Percentiles rank a stretch among this genome's conserved stretches.
Conservation (phyloP, 2,329 filamentous ascomycete species). For the Bipolaris cookei region DNA sequence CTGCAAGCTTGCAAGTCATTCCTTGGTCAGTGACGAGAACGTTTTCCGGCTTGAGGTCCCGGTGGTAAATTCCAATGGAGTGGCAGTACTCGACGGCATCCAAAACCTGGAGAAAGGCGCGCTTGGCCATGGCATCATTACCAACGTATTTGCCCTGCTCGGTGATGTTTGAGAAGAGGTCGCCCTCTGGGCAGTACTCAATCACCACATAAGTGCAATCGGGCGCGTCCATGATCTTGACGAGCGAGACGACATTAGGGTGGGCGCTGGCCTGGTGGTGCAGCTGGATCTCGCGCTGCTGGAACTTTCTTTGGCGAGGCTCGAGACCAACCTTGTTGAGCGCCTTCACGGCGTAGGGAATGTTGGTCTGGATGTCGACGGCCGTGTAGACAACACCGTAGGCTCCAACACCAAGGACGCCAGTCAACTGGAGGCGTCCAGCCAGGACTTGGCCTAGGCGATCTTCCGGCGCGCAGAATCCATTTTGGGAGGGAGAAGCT, state of each 20-base stretch:
- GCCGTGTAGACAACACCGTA: constrained; percentile 97
- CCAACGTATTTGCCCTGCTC: constrained; percentile 91
- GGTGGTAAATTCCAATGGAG: constrained; percentile 89
- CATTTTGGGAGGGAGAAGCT: constrained; percentile 55
- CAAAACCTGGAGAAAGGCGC: constrained; percentile 91
- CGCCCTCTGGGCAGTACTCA: constrained; percentile 96
- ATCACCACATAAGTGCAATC: constrained; percentile 97
- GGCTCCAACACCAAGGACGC: constrained; percentile 88
- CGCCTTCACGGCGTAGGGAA: constrained; percentile 93
- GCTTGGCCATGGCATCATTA: constrained; percentile 86
- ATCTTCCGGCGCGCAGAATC: constrained; percentile 70
- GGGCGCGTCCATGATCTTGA: constrained; percentile 87
- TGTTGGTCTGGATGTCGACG: constrained; percentile 79
- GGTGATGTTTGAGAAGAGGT: constrained; percentile 97
- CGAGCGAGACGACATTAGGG: constrained; percentile 89
- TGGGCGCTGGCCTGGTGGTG: constrained; percentile 90
- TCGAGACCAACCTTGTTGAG: constrained; percentile 94
- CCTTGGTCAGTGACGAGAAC: constrained; percentile 89
- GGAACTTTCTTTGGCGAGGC: constrained; percentile 83
- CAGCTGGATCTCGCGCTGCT: constrained; percentile 88
- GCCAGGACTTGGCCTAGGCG: constrained; percentile 84
- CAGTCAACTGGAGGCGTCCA: constrained; percentile 80
- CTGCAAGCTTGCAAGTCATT: constrained; percentile 90
- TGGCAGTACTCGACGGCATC: constrained; percentile 97
- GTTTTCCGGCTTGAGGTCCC: constrained; percentile 98